A percentile compares a stretch with the other conserved stretches of the same genome.
Conservation (phyloP, 345 rosid genomes). For the Boechera stricta region DNA sequence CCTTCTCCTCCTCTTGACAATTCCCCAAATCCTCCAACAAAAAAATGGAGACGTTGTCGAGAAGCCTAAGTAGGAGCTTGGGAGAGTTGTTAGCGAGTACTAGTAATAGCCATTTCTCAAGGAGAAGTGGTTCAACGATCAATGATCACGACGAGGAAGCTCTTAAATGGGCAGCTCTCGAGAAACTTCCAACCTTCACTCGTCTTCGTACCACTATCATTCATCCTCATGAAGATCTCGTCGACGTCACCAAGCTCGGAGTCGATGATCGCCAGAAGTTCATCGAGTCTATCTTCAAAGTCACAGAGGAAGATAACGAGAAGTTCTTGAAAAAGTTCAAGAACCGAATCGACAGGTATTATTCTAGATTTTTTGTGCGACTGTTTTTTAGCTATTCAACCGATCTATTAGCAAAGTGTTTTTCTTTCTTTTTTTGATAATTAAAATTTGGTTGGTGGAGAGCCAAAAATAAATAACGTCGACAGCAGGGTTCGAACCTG, state of each 20-base stretch:
- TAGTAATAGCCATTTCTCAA: constrained; percentile 38
- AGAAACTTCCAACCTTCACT: constrained; percentile 79
- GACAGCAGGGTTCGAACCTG: constrained; percentile 93
- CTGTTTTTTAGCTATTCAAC: background rate
- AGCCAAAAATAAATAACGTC: constrained; percentile 44
- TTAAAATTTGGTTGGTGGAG: background rate
- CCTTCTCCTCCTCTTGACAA: background rate
- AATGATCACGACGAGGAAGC: constrained; percentile 82
- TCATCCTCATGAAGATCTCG: constrained; percentile 47
- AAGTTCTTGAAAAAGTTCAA: constrained; percentile 78
- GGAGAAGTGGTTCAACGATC: constrained; percentile 52
- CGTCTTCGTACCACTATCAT: constrained; percentile 78
- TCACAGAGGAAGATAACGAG: constrained; percentile 87
- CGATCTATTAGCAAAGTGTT: background rate
- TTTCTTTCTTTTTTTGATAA: background rate
- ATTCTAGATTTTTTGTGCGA: background rate
- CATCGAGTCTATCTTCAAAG: constrained; percentile 77
- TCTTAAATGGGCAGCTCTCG: constrained; percentile 94
- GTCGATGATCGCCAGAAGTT: constrained; percentile 68
- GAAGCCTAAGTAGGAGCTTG: constrained; percentile 59
- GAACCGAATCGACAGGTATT: constrained; percentile 75
- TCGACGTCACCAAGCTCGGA: constrained; percentile 81
- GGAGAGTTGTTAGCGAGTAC: constrained; percentile 56
- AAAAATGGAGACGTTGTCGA: constrained; percentile 39
- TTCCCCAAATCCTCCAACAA: background rate